Evolutionary conservation across 2,329 filamentous ascomycete genomes (phyloP), one percentile per base, ranked within the genome.

Genomic region (Lasiodiplodia sp.): DNA sequence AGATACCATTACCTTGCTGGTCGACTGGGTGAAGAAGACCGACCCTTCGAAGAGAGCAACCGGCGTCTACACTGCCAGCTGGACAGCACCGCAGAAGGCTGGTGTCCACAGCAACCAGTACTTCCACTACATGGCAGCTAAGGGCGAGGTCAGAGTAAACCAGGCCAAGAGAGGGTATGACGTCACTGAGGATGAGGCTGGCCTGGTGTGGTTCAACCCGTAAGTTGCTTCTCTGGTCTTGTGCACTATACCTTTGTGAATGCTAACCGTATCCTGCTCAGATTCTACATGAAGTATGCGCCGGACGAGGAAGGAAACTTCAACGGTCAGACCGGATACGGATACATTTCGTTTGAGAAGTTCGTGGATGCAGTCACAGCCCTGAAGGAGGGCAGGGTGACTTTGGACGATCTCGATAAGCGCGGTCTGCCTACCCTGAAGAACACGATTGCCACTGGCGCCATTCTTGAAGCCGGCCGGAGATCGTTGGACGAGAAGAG

Each of bases 21-120:
- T 96, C 1, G 92, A 95, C 72, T 97, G 94, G 95, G 88, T 88
- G 73, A 92, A 92, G 82, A 89, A 88, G 75, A 85, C 84, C 66
- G 89, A 92, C 72, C 85, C 88, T 0, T 83, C 81, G 70, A 94
- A 92, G 83, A 85, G 88, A 68, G 95, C 92, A 12, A 96, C 94
- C 1, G 94, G 90, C 67, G 93, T 97, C 8, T 97, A 97, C 82
- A 97, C 95, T 14, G 92, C 94, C 12, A 95, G 92, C 51, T 97
- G 94, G 94, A 97, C 94, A 1, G 95, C 95, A 7, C 94, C 95
- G 14, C 92, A 96, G 79, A 92, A 91, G 75, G 94, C 94, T 0
- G 94, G 95, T 62, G 94, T 97, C n/a, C 95, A 97, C 82, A 95
- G 91, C 1, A 97, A 97, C 80, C 94, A 97, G 83, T 96, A 97